Evolutionary conservation across 164 flowering plant species (phyloP), one percentile per base, ranked within the genome.

Genomic region (Chloranthus sessilifolius): DNA sequence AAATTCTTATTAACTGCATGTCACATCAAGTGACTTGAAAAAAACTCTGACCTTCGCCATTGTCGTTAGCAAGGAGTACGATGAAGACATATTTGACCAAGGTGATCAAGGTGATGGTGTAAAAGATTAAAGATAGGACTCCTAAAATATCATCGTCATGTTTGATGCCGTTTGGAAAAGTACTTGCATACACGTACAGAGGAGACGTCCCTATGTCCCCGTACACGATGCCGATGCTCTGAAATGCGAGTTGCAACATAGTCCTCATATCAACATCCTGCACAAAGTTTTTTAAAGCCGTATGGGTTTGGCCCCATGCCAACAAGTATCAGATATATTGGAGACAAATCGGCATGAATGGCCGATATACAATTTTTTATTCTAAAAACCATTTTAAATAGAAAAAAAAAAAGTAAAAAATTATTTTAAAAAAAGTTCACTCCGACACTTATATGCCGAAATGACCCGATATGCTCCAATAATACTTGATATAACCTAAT

Each of bases 131-230:
- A 1, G 89, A 78, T 1, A 83, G 73, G 17, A 75, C 89, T 1
- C 89, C 89, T 14, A 83, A 31, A 3, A 87, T 74, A 53, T 87
- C 95, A 21, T 82, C 85, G 14, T 60, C 53, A 61, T 81, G 61
- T 15, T 75, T 64, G 29, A 84, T 77, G 0, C 83, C 79, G 0
- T 52, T 19, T 0, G 75, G 17, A 67, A 87, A 87, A 7, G 82
- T 77, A 65, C 87, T 80, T 0, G 81, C 27, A 28, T 45, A 84
- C 9, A 87, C 96, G 28, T 82, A 88, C 3, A 88, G 67, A 0
- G 92, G 92, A 9, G 96, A 87, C 1, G 95, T 86, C 0, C 95
- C 95, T 7, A 86, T 78, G 54, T 86, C 95, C 1, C 91, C 95
- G 25, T 80, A 87, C 36, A 87, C 77, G 1, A 87, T 55, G 12